phyloP scores from a whole-genome alignment of 768 basidiomycete species.

The Pleurotus pulmonarius region DNA sequence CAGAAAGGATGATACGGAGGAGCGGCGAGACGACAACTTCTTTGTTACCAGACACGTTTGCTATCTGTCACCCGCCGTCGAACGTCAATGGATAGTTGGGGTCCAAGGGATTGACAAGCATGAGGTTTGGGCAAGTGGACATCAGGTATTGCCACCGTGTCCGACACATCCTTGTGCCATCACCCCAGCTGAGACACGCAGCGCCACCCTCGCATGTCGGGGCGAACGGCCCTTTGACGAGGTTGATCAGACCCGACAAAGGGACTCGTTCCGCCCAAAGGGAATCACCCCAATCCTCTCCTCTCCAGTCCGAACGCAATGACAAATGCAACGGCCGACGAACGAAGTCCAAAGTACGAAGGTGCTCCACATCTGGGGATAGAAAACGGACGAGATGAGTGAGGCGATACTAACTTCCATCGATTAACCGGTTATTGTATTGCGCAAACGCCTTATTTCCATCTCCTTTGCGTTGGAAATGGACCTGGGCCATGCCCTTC shows the following conservation, averaged over 20 bases:
- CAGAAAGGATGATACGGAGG: constrained; percentile 39
- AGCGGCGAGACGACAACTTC: constrained; percentile 23
- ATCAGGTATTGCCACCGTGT: neutral
- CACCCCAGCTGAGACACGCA: too few species aligned
- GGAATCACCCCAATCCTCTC: neutral
- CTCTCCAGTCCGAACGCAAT: constrained; percentile 4
- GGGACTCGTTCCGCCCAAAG: neutral
- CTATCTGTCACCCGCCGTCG: constrained; percentile 30
- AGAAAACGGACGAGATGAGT: constrained; percentile 33
- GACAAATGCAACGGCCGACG: constrained; percentile 23
- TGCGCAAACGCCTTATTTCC: constrained; percentile 88
- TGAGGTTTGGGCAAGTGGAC: neutral
- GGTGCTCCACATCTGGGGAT: constrained; percentile 10
- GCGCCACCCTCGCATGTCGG: too few species aligned
- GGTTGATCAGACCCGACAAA: constrained; percentile 37
- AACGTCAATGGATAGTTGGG: constrained; percentile 4
- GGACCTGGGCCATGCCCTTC: constrained; percentile 85
- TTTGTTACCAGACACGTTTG: constrained; percentile 34
- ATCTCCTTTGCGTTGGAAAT: constrained; percentile 84
- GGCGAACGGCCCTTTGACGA: constrained; percentile 14
- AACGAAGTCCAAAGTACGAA: constrained; percentile 9
- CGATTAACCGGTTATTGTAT: constrained; percentile 99
- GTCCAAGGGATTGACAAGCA: neutral
- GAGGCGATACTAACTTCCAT: constrained; percentile 98
- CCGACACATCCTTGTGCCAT: too few species aligned